Base-by-base conservation (phyloP, 2,329 filamentous ascomycete species). In the Xylaria sp. region DNA sequence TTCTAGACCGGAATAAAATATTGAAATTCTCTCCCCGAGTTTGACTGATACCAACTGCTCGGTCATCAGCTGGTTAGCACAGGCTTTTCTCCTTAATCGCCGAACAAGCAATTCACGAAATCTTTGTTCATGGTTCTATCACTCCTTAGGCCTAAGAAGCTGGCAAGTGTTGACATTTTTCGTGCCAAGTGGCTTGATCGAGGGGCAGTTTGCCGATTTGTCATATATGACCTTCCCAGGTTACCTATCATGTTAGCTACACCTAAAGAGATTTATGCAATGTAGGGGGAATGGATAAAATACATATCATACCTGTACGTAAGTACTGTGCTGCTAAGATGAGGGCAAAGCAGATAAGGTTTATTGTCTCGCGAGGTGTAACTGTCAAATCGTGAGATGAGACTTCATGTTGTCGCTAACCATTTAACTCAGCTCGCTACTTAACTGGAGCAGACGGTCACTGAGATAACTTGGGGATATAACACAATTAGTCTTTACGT, bases 1-100 rank as follows among this genome's bases (percentile, higher is more conserved):
- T 58, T 56, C 23, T 26, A 38, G 51, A 63, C n/a, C 9, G 7
- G 42, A 48, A 54, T 31, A 54, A 31, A 26, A 38, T 38, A 38
- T 59, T 54, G 11, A 53, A 23, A 56, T 63, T 54, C n/a, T 40
- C 31, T 20, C 51, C 28, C 20, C 46, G 23, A 40, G 31, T 63
- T 11, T 49, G 11, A 15, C 48, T 10, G 38, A 40, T n/a, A 31
- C n/a, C n/a, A n/a, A n/a, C 40, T 31, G 10, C 56, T 46, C 49
- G 26, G 28, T 51, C 6, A 11, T 53, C 17, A 44, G 31, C 26
- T 26, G 33, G 17, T 15, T 7, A 54, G 36, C 17, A 10, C 15
- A 11, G 11, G n/a, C 44, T 13, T 38, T 46, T 10, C 36, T 46
- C 6, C 36, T 23, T 23, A n/a, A 53, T 33, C 28, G 26, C 31